phyloP scores from a whole-genome alignment of 805 yeast species.

The Wickerhamiella sorbophila region DNA sequence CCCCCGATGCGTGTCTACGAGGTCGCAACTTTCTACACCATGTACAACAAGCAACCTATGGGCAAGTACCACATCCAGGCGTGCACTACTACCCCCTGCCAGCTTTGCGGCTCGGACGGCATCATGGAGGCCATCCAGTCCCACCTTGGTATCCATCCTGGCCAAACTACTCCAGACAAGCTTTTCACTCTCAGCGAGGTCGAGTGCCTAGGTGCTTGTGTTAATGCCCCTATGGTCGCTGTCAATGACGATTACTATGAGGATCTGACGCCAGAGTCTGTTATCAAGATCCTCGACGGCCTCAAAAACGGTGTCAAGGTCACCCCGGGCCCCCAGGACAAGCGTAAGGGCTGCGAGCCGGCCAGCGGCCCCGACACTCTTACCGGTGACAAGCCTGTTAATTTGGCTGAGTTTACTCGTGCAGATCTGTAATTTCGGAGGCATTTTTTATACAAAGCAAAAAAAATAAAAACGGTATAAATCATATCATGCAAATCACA shows the following conservation, averaged over 20 bases:
- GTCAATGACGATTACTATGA: conserved; percentile 72
- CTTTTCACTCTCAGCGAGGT: conserved; percentile 74
- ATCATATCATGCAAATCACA: background rate
- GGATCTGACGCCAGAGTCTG: conserved; percentile 59
- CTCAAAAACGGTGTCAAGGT: conserved; percentile 50
- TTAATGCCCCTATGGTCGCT: conserved; percentile 80
- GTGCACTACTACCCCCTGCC: conserved; percentile 85
- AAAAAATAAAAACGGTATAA: background rate
- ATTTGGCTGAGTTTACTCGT: conserved; percentile 58
- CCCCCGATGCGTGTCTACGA: conserved; percentile 92
- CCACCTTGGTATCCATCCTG: conserved; percentile 52
- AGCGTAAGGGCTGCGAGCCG: conserved; percentile 66
- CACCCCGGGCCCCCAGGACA: conserved; percentile 52
- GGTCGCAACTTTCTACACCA: conserved; percentile 83
- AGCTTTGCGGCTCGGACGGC: conserved; percentile 69
- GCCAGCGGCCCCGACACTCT: conserved; percentile 52
- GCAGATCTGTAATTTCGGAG: conserved; percentile 38
- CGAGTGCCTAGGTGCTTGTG: conserved; percentile 86
- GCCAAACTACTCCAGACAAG: conserved; percentile 63
- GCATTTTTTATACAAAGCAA: background rate
- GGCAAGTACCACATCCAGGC: conserved; percentile 74
- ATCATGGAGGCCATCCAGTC: conserved; percentile 54
- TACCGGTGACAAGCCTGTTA: conserved; percentile 45
- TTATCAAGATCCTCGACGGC: conserved; percentile 45
- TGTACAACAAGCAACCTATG: conserved; percentile 77